These are phyloP conservation scores for Debaryomycetaceae sp. DNA, from an alignment of 1,139 yeast species.

Conservation along the genomic window DNA sequence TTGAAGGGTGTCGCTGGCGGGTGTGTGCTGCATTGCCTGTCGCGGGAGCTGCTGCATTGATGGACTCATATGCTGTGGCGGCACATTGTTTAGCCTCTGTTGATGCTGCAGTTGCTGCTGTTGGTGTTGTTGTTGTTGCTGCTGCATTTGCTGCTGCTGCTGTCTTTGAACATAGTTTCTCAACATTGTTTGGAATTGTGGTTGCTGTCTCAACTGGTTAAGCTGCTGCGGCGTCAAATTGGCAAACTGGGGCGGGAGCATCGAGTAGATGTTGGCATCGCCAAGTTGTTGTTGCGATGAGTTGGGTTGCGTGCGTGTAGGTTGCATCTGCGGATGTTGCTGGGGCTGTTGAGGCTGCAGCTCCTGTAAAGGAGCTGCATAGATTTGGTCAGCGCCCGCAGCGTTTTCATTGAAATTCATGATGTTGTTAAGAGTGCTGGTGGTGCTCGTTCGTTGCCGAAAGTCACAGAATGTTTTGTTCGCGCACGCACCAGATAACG, in stretches of 20 bases:
- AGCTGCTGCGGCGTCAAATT: conserved; percentile 43
- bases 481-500: background rate
- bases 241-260: conserved; percentile 39
- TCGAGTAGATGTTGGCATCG: conserved; percentile 15
- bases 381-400: conserved; percentile 11
- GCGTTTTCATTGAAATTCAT: conserved; percentile 16
- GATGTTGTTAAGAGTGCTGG: background rate
- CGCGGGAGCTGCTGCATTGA: conserved; percentile 13
- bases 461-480: background rate
- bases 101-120: conserved; percentile 12
- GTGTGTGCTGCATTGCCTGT: conserved; percentile 10
- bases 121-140: conserved; percentile 22
- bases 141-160: conserved; percentile 31
- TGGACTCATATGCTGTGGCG: conserved; percentile 8
- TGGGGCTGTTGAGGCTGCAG: conserved; percentile 14
- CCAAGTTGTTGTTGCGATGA: conserved; percentile 10
- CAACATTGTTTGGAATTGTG: conserved; percentile 40
- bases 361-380: conserved; percentile 8
- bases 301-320: too few species aligned
- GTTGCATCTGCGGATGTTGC: conserved; percentile 11
- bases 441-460: background rate
- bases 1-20: conserved; percentile 8
- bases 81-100: conserved; percentile 13
- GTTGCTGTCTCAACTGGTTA: conserved; percentile 45
- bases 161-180: conserved; percentile 32